Percentiles rank a stretch among this genome's conserved stretches.
phyloP scores from a whole-genome alignment of 805 yeast genomes.

The Jamesozyma lodderae region DNA sequence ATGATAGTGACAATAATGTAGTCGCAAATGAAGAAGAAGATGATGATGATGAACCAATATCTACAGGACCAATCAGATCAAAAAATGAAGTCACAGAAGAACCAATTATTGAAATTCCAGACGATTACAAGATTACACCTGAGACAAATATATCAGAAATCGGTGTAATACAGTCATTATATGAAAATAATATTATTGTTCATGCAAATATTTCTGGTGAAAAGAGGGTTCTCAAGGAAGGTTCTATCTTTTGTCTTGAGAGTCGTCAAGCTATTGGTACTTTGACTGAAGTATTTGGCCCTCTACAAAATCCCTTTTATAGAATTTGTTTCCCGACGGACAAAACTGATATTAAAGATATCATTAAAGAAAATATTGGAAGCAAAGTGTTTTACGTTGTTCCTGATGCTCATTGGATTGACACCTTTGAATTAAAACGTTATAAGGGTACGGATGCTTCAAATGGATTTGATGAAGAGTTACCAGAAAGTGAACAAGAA shows the following conservation, averaged over 20 bases:
- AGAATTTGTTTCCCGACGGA: slow-evolving; percentile 48
- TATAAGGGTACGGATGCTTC: slow-evolving; percentile 90
- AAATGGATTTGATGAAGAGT: slow-evolving; percentile 88
- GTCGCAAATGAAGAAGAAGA: slow-evolving; percentile 21
- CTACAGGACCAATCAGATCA: slow-evolving; percentile 62
- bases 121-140: slow-evolving; percentile 49
- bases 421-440: slow-evolving; percentile 61
- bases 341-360: slow-evolving; percentile 9
- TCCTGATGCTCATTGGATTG: slow-evolving; percentile 67
- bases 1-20: slow-evolving; percentile 11
- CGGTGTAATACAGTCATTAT: slow-evolving; percentile 61
- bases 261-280: slow-evolving; percentile 67
- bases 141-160: slow-evolving; percentile 58
- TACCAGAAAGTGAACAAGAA: slow-evolving; percentile 89
- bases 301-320: slow-evolving; percentile 71
- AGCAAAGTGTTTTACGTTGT: slow-evolving; percentile 65
- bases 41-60: slow-evolving; percentile 39
- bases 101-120: slow-evolving; percentile 57
- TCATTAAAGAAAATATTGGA: slow-evolving; percentile 38
- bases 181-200: slow-evolving; percentile 63
- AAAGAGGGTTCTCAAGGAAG: slow-evolving; percentile 70
- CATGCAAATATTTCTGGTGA: slow-evolving; percentile 76
- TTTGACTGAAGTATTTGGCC: slow-evolving; percentile 83
- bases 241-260: slow-evolving; percentile 68
- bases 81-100: slow-evolving; percentile 70